Percentiles rank a stretch among this genome's conserved stretches.
Evolutionary conservation across 116 monocot species (phyloP).

Genomic region (Posidonia oceanica): DNA sequence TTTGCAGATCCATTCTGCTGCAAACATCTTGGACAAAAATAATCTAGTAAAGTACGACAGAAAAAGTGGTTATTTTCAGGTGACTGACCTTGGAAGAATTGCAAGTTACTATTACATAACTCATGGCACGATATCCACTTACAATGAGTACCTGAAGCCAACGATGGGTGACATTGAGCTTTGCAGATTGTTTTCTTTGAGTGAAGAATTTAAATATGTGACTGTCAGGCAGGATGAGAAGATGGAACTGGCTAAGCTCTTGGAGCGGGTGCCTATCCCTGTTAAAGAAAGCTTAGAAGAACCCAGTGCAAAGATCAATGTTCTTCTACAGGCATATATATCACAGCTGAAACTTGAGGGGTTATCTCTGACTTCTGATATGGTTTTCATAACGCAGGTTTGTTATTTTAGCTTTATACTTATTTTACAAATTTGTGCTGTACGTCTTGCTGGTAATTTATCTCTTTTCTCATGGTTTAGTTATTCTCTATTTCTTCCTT

Average conservation of each 20-base stretch:
- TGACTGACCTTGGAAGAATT: conserved; percentile 90
- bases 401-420: background rate
- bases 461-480: background rate
- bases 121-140: conserved; percentile 88
- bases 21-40: conserved; percentile 79
- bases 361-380: conserved; percentile 84
- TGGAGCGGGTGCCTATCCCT: conserved; percentile 96
- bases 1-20: conserved; percentile 88
- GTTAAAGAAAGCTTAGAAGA: conserved; percentile 98
- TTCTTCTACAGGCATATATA: conserved; percentile 93
- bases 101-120: conserved; percentile 96
- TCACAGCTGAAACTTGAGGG: conserved; percentile 91
- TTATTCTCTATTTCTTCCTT: background rate
- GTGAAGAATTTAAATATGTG: conserved; percentile 97
- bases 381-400: conserved; percentile 98
- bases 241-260: conserved; percentile 93
- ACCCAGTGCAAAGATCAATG: conserved; percentile 97
- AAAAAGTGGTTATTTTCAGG: conserved; percentile 97
- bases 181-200: conserved; percentile 82
- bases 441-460: background rate
- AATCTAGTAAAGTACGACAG: conserved; percentile 89
- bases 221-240: conserved; percentile 89
- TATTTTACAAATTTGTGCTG: background rate
- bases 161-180: conserved; percentile 98
- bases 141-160: conserved; percentile 91